Conservation (phyloP, 148 eudicot genomes). For the Dysphania ambrosioides region DNA sequence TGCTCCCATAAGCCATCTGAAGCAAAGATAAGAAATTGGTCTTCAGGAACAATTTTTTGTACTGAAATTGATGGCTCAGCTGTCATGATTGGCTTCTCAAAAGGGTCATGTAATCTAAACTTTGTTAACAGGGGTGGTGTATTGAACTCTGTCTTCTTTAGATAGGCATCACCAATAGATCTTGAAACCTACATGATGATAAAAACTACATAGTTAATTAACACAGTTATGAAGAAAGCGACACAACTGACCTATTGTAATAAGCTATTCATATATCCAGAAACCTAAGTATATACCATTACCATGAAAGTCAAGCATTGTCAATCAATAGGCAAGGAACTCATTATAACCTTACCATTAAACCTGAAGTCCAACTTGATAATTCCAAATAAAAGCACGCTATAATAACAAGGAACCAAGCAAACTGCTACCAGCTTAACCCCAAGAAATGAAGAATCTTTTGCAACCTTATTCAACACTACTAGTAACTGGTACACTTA, state of each 20-base stretch:
- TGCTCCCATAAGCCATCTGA: conserved; percentile 91
- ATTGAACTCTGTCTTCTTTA: conserved; percentile 70
- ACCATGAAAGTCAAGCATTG: not conserved
- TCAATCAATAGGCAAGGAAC: not conserved
- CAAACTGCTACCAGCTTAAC: not conserved
- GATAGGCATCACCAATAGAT: conserved; percentile 79
- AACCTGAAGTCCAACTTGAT: not conserved
- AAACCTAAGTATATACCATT: not conserved
- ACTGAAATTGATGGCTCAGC: conserved; percentile 61
- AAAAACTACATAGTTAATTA: not conserved
- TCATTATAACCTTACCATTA: not conserved
- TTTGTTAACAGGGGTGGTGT: conserved; percentile 53
- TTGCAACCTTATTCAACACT: too few species aligned
- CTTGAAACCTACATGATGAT: conserved; percentile 53
- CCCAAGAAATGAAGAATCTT: too few species aligned
- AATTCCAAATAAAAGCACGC: not conserved
- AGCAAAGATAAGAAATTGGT: conserved; percentile 72
- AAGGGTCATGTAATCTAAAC: conserved; percentile 53
- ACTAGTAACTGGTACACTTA: too few species aligned
- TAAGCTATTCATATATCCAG: too few species aligned
- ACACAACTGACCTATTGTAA: not conserved
- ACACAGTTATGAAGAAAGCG: not conserved
- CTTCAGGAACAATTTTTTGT: conserved; percentile 54
- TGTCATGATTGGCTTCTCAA: conserved; percentile 54
- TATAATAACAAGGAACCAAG: not conserved